Percentiles rank a stretch among this genome's conserved stretches.
Conservation (phyloP, 768 basidiomycete genomes). For the Leccinum olivaceopallidum region DNA sequence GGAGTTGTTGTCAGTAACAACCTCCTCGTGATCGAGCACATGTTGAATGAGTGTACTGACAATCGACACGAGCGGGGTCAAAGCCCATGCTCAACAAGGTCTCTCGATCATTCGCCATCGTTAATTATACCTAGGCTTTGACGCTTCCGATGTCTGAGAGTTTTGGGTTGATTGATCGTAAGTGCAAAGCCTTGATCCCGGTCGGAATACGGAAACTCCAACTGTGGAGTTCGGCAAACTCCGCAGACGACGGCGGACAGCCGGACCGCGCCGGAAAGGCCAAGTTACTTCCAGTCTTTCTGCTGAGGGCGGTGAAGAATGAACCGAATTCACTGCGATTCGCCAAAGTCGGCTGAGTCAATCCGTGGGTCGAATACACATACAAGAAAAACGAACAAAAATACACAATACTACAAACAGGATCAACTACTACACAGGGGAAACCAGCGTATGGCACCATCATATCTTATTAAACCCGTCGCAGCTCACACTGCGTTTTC, state of each 20-base stretch:
- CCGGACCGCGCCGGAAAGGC: too few species aligned
- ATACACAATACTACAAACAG: neutral
- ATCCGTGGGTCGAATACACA: too few species aligned
- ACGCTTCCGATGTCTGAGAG: neutral
- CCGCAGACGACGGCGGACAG: too few species aligned
- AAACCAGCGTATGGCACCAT: neutral
- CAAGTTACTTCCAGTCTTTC: too few species aligned
- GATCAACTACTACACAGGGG: neutral
- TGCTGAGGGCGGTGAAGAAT: too few species aligned
- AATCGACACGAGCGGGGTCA: conserved; percentile 79
- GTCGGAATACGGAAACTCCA: too few species aligned
- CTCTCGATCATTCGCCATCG: conserved; percentile 63
- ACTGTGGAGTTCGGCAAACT: too few species aligned
- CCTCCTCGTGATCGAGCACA: neutral
- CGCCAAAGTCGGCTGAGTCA: too few species aligned
- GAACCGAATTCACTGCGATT: too few species aligned
- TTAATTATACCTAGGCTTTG: neutral
- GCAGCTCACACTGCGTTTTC: neutral
- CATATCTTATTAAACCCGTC: neutral
- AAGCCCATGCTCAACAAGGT: conserved; percentile 87
- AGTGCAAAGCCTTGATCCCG: too few species aligned
- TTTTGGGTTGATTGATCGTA: too few species aligned
- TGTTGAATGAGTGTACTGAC: conserved; percentile 44
- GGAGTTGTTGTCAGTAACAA: neutral
- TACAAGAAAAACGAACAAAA: too few species aligned